A percentile compares a stretch with the other conserved stretches of the same genome.
These are phyloP conservation scores for Leishmania tarentolae DNA, from an alignment of 208 protist genomes.

Conservation along the genomic window DNA sequence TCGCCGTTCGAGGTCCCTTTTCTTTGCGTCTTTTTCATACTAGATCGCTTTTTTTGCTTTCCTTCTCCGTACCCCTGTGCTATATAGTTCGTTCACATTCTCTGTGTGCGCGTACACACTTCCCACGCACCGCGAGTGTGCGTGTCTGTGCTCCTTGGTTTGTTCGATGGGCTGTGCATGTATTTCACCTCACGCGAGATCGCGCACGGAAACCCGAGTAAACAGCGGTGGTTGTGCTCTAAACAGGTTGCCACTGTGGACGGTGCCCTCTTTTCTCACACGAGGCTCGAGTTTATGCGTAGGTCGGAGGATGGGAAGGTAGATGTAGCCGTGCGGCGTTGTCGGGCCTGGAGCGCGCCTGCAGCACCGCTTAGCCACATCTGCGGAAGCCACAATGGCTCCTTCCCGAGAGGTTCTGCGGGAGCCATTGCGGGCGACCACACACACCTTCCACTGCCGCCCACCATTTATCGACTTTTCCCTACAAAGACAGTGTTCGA, in stretches of 20 bases:
- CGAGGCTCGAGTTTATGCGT: constrained; percentile 22
- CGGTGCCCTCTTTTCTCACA: not conserved
- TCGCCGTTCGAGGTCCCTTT: not conserved
- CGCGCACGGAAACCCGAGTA: not conserved
- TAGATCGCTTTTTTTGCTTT: not conserved
- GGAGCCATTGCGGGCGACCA: not conserved
- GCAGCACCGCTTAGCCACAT: constrained; percentile 33
- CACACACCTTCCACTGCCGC: constrained; percentile 4
- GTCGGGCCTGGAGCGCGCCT: constrained; percentile 40
- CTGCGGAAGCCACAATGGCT: not conserved
- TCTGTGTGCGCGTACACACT: not conserved
- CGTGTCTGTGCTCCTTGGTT: not conserved
- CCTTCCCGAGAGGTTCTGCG: not conserved
- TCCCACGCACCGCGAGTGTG: not conserved
- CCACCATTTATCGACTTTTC: constrained; percentile 18
- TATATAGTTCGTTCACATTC: not conserved
- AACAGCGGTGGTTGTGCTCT: not conserved
- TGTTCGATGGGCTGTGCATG: not conserved
- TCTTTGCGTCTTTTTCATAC: not conserved
- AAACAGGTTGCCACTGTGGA: not conserved
- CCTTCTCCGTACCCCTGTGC: too few relatives aligned
- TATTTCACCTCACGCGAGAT: not conserved
- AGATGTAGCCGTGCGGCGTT: constrained; percentile 33
- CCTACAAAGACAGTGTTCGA: constrained; percentile 21
- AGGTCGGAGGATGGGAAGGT: constrained; percentile 28